These are phyloP conservation scores for Wickerhamiella bombiphila DNA, from an alignment of 805 yeast genomes.

Conservation along the genomic window DNA sequence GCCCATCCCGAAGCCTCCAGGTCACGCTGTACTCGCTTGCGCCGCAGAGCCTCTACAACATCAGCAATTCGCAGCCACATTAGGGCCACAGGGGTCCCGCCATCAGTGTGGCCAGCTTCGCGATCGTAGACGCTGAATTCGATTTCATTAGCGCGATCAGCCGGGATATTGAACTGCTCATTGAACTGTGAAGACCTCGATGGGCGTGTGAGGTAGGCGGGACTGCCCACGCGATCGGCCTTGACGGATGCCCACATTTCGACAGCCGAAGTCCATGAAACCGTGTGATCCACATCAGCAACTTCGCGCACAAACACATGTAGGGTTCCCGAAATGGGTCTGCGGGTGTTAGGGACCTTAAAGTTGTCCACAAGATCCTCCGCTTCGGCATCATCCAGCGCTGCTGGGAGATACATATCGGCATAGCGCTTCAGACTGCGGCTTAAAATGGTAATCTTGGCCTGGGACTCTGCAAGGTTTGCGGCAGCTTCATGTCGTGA, in stretches of 20 bases:
- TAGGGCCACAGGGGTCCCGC: conserved; percentile 60
- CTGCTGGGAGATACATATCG: conserved; percentile 53
- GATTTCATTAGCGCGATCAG: conserved; percentile 84
- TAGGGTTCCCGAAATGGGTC: conserved; percentile 70
- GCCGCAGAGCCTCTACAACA: conserved; percentile 86
- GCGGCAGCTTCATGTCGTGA: conserved; percentile 79
- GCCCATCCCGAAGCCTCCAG: conserved; percentile 59
- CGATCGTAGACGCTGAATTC: conserved; percentile 81
- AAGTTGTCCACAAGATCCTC: conserved; percentile 32
- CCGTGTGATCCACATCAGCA: conserved; percentile 82
- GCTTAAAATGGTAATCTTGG: conserved; percentile 68
- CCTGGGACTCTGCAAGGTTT: conserved; percentile 70
- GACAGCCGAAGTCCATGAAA: conserved; percentile 59
- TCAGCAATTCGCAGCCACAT: conserved; percentile 86
- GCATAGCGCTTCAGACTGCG: conserved; percentile 77
- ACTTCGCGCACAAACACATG: conserved; percentile 60
- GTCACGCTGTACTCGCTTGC: conserved; percentile 55
- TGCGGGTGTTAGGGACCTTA: conserved; percentile 57
- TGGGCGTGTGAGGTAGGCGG: conserved; percentile 55
- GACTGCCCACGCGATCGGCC: conserved; percentile 15
- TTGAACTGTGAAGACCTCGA: conserved; percentile 58
- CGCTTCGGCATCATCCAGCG: conserved; percentile 7
- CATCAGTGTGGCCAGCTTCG: conserved; percentile 36
- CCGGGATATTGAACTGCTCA: conserved; percentile 66
- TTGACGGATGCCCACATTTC: conserved; percentile 57